phyloP scores from a whole-genome alignment of 805 yeast genomes.

The Hanseniaspora pseudoguilliermondii region DNA sequence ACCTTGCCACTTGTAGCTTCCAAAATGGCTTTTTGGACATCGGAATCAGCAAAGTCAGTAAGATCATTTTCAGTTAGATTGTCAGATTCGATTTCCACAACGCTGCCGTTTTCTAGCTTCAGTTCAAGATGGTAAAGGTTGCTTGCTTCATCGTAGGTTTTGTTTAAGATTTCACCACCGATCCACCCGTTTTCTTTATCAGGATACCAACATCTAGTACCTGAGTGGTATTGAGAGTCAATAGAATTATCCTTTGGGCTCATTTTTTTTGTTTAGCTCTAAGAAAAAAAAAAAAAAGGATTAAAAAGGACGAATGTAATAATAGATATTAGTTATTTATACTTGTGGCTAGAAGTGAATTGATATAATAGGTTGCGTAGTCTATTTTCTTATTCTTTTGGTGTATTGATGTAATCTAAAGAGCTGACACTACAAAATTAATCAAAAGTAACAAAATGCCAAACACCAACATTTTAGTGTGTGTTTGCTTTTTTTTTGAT shows the following conservation, averaged over 20 bases:
- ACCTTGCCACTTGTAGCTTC: conserved; percentile 14
- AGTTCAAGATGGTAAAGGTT: conserved; percentile 38
- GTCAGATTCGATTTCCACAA: conserved; percentile 37
- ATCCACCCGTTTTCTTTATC: conserved; percentile 60
- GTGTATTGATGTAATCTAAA: too few species aligned
- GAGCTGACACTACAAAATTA: too few species aligned
- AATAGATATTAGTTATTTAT: too few species aligned
- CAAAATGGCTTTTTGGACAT: conserved; percentile 10
- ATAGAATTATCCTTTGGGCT: conserved; percentile 20
- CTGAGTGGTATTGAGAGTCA: conserved; percentile 31
- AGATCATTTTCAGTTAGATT: conserved; percentile 19
- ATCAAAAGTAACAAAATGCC: too few species aligned
- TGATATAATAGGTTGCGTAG: too few species aligned
- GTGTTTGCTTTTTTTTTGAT: too few species aligned
- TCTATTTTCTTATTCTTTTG: too few species aligned
- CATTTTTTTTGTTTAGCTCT: conserved; percentile 17
- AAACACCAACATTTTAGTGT: too few species aligned
- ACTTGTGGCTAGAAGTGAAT: too few species aligned
- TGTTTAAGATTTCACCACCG: conserved; percentile 48
- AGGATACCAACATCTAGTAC: conserved; percentile 69
- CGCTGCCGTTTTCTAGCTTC: conserved; percentile 38
- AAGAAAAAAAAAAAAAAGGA: background rate
- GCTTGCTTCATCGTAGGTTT: conserved; percentile 29
- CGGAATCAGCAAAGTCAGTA: conserved; percentile 6
- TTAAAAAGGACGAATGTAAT: background rate